These are phyloP conservation scores for Malassezia brasiliensis DNA, from an alignment of 1,284 basidiomycete species.

Conservation along the genomic window DNA sequence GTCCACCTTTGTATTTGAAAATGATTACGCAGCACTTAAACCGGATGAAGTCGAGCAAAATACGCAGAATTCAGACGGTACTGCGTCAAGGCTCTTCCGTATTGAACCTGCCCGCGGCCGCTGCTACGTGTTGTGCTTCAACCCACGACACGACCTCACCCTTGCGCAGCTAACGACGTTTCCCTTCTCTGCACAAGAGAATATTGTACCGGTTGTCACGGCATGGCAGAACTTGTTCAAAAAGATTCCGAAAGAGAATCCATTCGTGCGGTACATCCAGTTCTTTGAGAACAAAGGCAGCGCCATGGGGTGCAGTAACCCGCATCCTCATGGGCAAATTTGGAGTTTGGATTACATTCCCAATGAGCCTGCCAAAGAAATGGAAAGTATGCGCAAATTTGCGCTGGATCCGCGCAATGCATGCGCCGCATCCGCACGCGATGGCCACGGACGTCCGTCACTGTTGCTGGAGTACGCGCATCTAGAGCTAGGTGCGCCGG, in stretches of 20 bases:
- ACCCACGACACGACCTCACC: constrained; percentile 81
- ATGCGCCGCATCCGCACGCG: constrained; percentile 52
- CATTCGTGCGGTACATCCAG: constrained; percentile 45
- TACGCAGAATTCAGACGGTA: neutral
- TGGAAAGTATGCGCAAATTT: constrained; percentile 30
- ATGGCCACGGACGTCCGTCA: constrained; percentile 59
- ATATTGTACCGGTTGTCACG: constrained; percentile 63
- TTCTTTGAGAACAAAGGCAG: constrained; percentile 74
- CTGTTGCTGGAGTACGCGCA: constrained; percentile 76
- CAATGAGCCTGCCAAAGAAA: constrained; percentile 33
- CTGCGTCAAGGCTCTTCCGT: constrained; percentile 54
- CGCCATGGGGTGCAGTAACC: constrained; percentile 94
- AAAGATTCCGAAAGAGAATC: constrained; percentile 35
- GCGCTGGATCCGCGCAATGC: constrained; percentile 22
- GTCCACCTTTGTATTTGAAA: constrained; percentile 64
- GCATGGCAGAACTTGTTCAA: constrained; percentile 57
- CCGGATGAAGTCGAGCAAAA: constrained; percentile 49
- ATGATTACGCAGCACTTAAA: constrained; percentile 76
- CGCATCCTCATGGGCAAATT: constrained; percentile 87
- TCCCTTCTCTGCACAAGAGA: constrained; percentile 47
- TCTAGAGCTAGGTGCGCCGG: constrained; percentile 57
- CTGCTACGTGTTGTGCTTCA: constrained; percentile 83
- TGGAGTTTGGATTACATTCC: constrained; percentile 57
- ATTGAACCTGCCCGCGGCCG: constrained; percentile 66
- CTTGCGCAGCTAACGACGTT: constrained; percentile 61